phyloP scores from a whole-genome alignment of 225 moss, liverwort and hornwort genomes.

The Marchantia paleacea region DNA sequence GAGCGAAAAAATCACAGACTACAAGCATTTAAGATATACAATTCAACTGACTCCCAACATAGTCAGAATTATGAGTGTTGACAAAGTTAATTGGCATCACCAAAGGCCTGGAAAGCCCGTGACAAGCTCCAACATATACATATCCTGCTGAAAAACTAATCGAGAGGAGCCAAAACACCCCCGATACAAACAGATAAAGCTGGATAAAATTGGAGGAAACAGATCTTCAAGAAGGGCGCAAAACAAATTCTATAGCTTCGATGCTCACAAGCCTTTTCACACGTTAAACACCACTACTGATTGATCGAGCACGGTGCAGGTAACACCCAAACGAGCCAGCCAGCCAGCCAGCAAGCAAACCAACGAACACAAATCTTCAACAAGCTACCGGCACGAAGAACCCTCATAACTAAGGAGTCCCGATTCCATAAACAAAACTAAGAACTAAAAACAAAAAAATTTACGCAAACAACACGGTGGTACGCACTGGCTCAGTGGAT shows the following conservation, averaged over 20 bases:
- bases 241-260: not conserved
- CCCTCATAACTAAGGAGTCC: not conserved
- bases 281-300: not conserved
- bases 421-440: not conserved
- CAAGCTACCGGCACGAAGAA: not conserved
- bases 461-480: not conserved
- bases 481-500: conserved; percentile 80
- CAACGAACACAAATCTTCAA: not conserved
- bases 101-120: no score
- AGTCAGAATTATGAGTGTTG: no score
- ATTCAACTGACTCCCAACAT: no score
- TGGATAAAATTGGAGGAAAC: not conserved
- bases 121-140: no score
- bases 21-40: no score
- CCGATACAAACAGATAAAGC: no score
- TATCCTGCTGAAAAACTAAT: no score
- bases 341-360: not conserved
- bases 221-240: not conserved
- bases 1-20: no score
- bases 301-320: not conserved
- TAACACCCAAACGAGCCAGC: not conserved
- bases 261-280: not conserved
- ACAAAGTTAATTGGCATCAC: no score
- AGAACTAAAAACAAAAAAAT: not conserved
- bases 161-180: no score